Evolutionary conservation across 306 rosid genomes (phyloP), one percentile per base, ranked within the genome.

Genomic region (Glycine tomentella): DNA sequence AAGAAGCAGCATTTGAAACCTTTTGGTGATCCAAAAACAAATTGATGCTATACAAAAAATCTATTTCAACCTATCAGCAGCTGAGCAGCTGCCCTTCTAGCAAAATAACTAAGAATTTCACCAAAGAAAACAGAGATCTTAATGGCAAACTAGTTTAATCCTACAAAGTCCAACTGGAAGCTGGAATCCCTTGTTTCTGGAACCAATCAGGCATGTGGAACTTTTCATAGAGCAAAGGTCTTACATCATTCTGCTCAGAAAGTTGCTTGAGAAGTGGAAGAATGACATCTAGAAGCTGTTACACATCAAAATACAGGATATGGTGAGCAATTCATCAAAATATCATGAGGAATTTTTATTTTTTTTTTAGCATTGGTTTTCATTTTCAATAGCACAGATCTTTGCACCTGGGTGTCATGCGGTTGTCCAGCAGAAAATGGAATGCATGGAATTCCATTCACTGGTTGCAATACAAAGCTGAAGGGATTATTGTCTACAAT

Each of bases 131-230:
- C 46, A 53, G 45, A 36, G 62, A n/a, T n/a, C 57, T 58, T 67
- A 46, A 51, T 15, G 55, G 63, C 69, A 55, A 73, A 63, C 64
- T 33, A 76, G 74, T 76, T 63, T 64, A 69, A 58, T 59, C 81
- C 86, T 84, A 81, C 75, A 75, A 81, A 62, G 83, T 63, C 88
- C 78, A 90, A 68, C 91, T 46, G 25, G 91, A 79, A 83, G 92
- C 74, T 48, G 92, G 95, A 85, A 90, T 77, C 74, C 99, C 98
- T 50, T 93, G 98, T 86, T 87, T 87, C 77, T 83, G 97, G 88
- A 93, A 93, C 99, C 99, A 95, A 75, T 95, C 99, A 14, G 98
- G 81, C 98, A 95, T 95, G 84, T 87, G 96, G 76, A 91, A 95
- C 84, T 73, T 90, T 33, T 91, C 91, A 67, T 86, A 80, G 34